Percentiles rank a stretch among this genome's conserved stretches.
Evolutionary conservation across 202 grass and related monocot genomes (phyloP).

Genomic region (Musa balbisiana): DNA sequence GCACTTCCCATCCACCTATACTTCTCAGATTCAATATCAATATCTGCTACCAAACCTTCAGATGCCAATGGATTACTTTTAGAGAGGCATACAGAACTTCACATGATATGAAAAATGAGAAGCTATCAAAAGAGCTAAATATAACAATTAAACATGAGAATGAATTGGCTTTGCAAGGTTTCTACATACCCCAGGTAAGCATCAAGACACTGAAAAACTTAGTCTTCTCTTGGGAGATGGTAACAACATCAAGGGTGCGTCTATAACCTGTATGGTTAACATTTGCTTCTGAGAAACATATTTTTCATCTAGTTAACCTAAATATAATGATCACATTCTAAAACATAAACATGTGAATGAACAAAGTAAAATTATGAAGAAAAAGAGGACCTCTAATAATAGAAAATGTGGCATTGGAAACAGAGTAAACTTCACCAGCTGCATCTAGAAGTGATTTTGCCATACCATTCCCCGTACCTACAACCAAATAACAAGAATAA

Average conservation of each 20-base stretch:
- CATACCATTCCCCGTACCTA: constrained; percentile 88
- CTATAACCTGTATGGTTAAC: constrained; percentile 12
- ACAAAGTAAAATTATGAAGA: not conserved
- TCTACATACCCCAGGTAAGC: constrained; percentile 26
- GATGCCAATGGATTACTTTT: constrained; percentile 11
- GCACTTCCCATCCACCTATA: constrained; percentile 86
- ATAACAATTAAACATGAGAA: not conserved
- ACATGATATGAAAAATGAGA: constrained; percentile 5
- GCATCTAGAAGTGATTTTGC: constrained; percentile 69
- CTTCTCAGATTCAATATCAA: constrained; percentile 85
- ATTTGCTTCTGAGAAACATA: not conserved
- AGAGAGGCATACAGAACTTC: not conserved
- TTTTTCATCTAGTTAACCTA: not conserved
- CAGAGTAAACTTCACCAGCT: constrained; percentile 35
- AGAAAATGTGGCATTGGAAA: constrained; percentile 61
- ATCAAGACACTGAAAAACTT: constrained; percentile 29
- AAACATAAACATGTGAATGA: not conserved
- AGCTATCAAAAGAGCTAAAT: constrained; percentile 6
- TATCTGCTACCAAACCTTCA: constrained; percentile 73
- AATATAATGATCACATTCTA: not conserved
- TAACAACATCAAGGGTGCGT: constrained; percentile 19
- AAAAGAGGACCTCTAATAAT: constrained; percentile 60
- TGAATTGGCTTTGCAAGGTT: not conserved
- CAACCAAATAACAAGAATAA: not conserved
- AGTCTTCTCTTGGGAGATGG: constrained; percentile 15